Percentiles rank a stretch among this genome's conserved stretches.
Evolutionary conservation across 2,329 filamentous ascomycete genomes (phyloP).

Genomic region (Endothia cerciana): DNA sequence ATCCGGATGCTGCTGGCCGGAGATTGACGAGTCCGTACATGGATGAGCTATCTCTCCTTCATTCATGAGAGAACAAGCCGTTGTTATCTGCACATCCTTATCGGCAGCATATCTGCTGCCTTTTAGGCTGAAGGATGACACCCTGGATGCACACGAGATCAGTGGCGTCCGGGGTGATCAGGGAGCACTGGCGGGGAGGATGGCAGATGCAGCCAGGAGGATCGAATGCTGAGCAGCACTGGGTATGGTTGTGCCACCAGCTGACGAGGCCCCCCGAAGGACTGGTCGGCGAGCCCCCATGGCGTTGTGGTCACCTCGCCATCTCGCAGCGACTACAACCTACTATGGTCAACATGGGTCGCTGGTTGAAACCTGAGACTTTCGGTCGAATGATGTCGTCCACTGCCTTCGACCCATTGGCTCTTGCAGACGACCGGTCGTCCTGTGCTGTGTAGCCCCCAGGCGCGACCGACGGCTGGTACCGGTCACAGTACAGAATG

Average conservation of each 20-base stretch:
- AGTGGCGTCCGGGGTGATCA: conserved; percentile 2
- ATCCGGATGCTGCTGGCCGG: not conserved
- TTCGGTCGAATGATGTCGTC: conserved; percentile 14
- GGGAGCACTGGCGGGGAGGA: not conserved
- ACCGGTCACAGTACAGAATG: conserved; percentile 10
- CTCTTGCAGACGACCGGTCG: not conserved
- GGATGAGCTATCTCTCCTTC: not conserved
- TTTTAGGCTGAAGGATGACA: no score
- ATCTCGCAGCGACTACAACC: conserved; percentile 13
- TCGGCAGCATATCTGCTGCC: not conserved
- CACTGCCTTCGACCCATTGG: not conserved
- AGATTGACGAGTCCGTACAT: not conserved
- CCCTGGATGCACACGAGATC: not conserved
- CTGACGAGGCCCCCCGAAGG: not conserved
- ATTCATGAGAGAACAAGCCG: not conserved
- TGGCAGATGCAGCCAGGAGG: not conserved
- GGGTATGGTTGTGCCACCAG: not conserved
- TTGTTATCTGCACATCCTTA: conserved; percentile 1
- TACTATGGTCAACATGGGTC: not conserved
- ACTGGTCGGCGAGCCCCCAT: conserved; percentile 5
- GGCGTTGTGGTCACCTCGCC: conserved; percentile 4
- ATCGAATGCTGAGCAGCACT: not conserved
- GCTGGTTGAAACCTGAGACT: conserved; percentile 4
- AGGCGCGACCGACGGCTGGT: not conserved
- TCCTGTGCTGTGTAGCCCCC: not conserved